Conservation (phyloP, 441 rosid genomes). For the Adansonia madagascariensis region DNA sequence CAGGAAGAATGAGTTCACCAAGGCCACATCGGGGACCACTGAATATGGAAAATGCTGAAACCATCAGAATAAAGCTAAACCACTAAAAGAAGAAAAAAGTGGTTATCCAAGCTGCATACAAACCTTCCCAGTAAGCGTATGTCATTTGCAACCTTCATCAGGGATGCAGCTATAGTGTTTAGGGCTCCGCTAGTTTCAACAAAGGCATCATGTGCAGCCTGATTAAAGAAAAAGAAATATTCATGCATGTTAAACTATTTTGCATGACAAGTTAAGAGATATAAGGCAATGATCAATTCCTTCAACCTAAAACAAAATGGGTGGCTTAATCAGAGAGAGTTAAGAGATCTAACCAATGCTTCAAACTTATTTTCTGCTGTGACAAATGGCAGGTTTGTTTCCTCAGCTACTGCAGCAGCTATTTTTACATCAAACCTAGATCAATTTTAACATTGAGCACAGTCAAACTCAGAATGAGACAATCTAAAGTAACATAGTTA, state of each 20-base stretch:
- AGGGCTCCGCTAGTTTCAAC: constrained; percentile 96
- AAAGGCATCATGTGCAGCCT: constrained; percentile 99
- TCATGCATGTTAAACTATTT: constrained; percentile 26
- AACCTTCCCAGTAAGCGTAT: constrained; percentile 90
- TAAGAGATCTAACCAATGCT: constrained; percentile 74
- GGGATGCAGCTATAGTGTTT: constrained; percentile 75
- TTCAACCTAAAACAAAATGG: constrained; percentile 11
- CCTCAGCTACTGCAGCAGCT: constrained; percentile 95
- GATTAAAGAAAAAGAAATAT: constrained; percentile 26
- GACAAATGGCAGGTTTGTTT: constrained; percentile 82
- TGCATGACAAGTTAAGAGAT: constrained; percentile 18
- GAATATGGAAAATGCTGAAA: constrained; percentile 38
- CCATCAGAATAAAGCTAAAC: constrained; percentile 31
- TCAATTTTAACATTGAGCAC: constrained; percentile 18
- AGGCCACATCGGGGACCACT: constrained; percentile 99
- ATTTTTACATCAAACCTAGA: constrained; percentile 88
- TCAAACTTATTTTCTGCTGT: constrained; percentile 98
- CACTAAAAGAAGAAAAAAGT: not conserved
- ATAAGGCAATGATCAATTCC: not conserved
- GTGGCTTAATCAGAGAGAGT: constrained; percentile 16
- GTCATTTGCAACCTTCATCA: constrained; percentile 95
- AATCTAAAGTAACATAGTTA: constrained; percentile 6
- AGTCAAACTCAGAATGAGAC: constrained; percentile 14
- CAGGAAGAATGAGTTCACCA: constrained; percentile 97
- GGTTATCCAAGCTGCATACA: constrained; percentile 15